These are phyloP conservation scores for Loxodes magnus DNA, from an alignment of 73 alveolate genomes.

Conservation along the genomic window DNA sequence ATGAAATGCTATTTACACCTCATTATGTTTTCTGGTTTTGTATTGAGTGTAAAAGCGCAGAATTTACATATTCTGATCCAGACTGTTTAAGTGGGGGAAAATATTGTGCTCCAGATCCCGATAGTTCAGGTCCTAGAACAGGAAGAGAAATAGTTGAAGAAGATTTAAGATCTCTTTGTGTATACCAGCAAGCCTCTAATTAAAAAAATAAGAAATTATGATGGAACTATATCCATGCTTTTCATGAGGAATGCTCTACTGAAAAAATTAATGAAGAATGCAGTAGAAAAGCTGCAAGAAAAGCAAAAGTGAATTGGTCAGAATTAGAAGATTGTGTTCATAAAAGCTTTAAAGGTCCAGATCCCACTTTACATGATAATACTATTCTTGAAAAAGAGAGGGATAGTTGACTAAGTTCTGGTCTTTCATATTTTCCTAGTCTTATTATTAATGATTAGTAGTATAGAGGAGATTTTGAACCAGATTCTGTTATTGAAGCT, in stretches of 20 bases:
- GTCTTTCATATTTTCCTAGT: not conserved
- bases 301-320: not conserved
- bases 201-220: not conserved
- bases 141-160: conserved; percentile 19
- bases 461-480: not conserved
- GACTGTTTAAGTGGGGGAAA: conserved; percentile 25
- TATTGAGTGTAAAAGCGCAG: conserved; percentile 11
- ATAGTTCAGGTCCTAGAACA: conserved; percentile 17
- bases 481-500: not conserved
- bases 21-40: conserved; percentile 38
- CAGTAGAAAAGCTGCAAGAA: not conserved
- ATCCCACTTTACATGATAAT: not conserved
- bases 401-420: not conserved
- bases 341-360: not conserved
- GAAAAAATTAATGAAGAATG: not conserved
- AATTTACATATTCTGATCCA: not conserved
- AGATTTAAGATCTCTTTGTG: conserved; percentile 11
- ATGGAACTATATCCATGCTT: not conserved
- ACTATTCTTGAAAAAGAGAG: not conserved
- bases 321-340: not conserved
- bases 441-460: not conserved
- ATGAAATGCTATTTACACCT: conserved; percentile 23
- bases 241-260: not conserved
- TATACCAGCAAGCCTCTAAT: not conserved
- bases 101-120: conserved; percentile 33